Evolutionary conservation across 164 flowering plant species (phyloP).

Genomic region (Umbilicus rupestris): DNA sequence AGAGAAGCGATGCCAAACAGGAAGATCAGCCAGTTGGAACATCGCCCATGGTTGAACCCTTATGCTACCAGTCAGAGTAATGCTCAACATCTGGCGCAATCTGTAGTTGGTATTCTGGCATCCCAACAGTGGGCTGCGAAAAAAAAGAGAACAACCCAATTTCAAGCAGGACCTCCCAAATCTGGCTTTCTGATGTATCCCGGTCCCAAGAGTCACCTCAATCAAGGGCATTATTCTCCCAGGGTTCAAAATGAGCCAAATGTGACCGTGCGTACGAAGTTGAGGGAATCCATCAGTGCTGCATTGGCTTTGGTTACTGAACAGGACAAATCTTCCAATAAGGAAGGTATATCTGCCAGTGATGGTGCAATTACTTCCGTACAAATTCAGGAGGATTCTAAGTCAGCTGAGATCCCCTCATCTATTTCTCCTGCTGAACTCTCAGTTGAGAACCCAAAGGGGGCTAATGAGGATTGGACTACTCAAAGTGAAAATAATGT

Average conservation of each 20-base stretch:
- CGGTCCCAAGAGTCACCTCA: constrained; percentile 21
- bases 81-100: constrained; percentile 16
- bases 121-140: constrained; percentile 13
- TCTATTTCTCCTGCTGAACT: background rate
- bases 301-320: constrained; percentile 61
- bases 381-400: background rate
- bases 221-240: constrained; percentile 27
- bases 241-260: constrained; percentile 37
- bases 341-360: background rate
- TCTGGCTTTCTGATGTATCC: constrained; percentile 17
- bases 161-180: constrained; percentile 20
- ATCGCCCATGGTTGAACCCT: constrained; percentile 34
- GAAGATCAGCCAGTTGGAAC: constrained; percentile 27
- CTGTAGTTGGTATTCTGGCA: constrained; percentile 14
- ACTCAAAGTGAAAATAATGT: constrained; percentile 12
- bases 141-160: constrained; percentile 22
- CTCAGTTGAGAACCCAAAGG: constrained; percentile 12
- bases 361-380: background rate
- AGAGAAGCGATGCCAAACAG: constrained; percentile 25
- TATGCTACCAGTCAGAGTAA: constrained; percentile 24
- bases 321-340: constrained; percentile 20
- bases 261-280: constrained; percentile 71
- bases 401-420: constrained; percentile 3
- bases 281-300: constrained; percentile 75
- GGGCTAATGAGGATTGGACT: constrained; percentile 19